Conservation (phyloP, 1,284 basidiomycete genomes). For the Ganoderma meredithae region DNA sequence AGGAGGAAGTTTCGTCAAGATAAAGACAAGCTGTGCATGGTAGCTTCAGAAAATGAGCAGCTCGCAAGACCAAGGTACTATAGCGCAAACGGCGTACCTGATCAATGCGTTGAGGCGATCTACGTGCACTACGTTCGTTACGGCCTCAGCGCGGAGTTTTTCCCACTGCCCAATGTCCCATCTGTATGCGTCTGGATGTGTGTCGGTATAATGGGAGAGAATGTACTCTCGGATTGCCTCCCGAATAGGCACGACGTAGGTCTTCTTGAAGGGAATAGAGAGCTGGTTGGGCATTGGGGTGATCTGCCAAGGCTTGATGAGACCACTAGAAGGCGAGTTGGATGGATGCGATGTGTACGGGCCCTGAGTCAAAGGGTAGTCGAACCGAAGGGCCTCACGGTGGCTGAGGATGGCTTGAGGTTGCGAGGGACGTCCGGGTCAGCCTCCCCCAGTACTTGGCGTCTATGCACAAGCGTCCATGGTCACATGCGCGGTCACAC, state of each 20-base stretch:
- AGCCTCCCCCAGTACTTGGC: too few species aligned
- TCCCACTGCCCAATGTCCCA: conserved; percentile 82
- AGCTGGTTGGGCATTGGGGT: conserved; percentile 80
- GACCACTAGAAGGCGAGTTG: not conserved
- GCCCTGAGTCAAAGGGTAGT: not conserved
- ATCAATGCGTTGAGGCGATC: conserved; percentile 55
- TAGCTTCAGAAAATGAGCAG: conserved; percentile 62
- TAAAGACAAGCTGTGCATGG: conserved; percentile 86
- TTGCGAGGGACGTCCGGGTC: too few species aligned
- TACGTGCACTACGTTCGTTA: conserved; percentile 64
- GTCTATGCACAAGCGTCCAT: too few species aligned
- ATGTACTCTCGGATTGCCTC: conserved; percentile 75
- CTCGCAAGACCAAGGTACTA: conserved; percentile 8
- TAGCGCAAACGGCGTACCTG: conserved; percentile 22
- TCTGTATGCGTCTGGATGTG: conserved; percentile 91
- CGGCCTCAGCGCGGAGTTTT: conserved; percentile 68
- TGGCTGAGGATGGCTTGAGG: not conserved
- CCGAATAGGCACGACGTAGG: conserved; percentile 65
- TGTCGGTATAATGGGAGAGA: conserved; percentile 67
- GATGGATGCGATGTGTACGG: not conserved
- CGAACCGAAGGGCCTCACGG: not conserved
- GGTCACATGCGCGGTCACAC: too few species aligned
- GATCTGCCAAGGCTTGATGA: not conserved
- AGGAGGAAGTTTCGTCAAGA: conserved; percentile 75
- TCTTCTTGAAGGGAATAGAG: conserved; percentile 79